phyloP scores from a whole-genome alignment of 2,329 filamentous ascomycete species.

The Graphilbum sp. region DNA sequence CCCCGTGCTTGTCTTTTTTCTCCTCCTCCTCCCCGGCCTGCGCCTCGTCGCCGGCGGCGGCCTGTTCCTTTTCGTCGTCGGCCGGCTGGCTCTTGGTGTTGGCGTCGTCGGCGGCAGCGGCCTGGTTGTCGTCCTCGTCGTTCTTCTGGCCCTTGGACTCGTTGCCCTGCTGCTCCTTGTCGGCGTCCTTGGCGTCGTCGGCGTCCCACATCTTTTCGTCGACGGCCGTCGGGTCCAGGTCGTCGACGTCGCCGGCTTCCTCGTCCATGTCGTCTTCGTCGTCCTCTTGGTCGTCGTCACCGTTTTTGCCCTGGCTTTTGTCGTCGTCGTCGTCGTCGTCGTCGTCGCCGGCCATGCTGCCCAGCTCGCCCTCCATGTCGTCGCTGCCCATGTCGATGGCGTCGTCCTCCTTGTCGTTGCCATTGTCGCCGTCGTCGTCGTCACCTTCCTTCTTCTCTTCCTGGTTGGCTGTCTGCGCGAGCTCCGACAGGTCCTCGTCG shows the following conservation, averaged over 20 bases:
- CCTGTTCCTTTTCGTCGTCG: slow-evolving; percentile 33
- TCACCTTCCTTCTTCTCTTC: slow-evolving; percentile 45
- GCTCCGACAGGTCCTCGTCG: slow-evolving; percentile 81
- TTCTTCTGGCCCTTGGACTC: slow-evolving; percentile 54
- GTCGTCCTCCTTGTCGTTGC: slow-evolving; percentile 67
- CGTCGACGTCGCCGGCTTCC: slow-evolving; percentile 79
- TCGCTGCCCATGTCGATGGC: slow-evolving; percentile 87
- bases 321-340: slow-evolving; percentile 47
- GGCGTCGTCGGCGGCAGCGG: slow-evolving; percentile 39
- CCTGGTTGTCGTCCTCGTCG: slow-evolving; percentile 43
- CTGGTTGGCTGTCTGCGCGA: slow-evolving; percentile 70
- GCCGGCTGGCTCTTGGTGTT: slow-evolving; percentile 48
- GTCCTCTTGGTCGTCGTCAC: slow-evolving; percentile 41
- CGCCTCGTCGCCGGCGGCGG: slow-evolving; percentile 39
- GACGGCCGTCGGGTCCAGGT: slow-evolving; percentile 73
- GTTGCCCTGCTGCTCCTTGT: slow-evolving; percentile 67
- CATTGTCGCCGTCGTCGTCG: slow-evolving; percentile 40
- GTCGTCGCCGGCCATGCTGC: slow-evolving; percentile 44
- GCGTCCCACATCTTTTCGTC: slow-evolving; percentile 99
- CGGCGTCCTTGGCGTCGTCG: slow-evolving; percentile 59
- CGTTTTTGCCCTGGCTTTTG: slow-evolving; percentile 40
- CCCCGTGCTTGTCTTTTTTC: slow-evolving; percentile 22
- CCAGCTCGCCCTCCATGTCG: slow-evolving; percentile 76
- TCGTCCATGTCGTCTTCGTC: slow-evolving; percentile 70
- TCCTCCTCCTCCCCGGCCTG: slow-evolving; percentile 39